Evolutionary conservation across 306 rosid genomes (phyloP).

Genomic region (Malus asiatica): DNA sequence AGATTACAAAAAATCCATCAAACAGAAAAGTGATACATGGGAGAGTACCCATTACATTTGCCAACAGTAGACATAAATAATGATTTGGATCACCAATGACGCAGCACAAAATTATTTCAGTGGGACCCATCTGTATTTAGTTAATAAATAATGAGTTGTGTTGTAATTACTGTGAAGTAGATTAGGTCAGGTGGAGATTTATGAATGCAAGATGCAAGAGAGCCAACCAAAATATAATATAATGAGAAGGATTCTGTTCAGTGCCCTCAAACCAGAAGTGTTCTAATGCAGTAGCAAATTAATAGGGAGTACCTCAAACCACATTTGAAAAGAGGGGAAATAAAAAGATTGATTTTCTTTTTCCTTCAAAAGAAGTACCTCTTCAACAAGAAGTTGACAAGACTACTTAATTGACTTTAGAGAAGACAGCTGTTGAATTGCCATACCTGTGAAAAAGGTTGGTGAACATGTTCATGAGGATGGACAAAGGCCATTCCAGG

Average conservation of each 20-base stretch:
- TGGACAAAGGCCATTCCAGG: constrained; percentile 83
- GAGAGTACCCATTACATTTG: not conserved
- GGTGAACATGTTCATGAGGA: constrained; percentile 76
- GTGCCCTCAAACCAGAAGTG: not conserved
- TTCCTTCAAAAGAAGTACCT: not conserved
- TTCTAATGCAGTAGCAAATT: not conserved
- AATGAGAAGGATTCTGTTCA: not conserved
- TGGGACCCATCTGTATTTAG: not conserved
- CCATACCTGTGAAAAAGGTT: constrained; percentile 76
- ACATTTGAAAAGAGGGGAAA: not conserved
- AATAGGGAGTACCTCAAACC: not conserved
- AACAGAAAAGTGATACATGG: not conserved
- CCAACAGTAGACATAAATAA: not conserved
- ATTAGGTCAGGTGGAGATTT: not conserved
- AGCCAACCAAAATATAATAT: not conserved
- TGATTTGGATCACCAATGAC: not conserved
- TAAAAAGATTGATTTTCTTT: not conserved
- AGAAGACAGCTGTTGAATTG: not conserved
- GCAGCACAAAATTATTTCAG: not conserved
- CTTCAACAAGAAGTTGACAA: not conserved
- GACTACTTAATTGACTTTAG: not conserved
- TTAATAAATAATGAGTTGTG: not conserved
- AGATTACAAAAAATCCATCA: too few relatives aligned
- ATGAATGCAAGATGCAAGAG: not conserved
- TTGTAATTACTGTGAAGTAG: not conserved